phyloP scores from a whole-genome alignment of 345 rosid species.

The Psidium guajava region DNA sequence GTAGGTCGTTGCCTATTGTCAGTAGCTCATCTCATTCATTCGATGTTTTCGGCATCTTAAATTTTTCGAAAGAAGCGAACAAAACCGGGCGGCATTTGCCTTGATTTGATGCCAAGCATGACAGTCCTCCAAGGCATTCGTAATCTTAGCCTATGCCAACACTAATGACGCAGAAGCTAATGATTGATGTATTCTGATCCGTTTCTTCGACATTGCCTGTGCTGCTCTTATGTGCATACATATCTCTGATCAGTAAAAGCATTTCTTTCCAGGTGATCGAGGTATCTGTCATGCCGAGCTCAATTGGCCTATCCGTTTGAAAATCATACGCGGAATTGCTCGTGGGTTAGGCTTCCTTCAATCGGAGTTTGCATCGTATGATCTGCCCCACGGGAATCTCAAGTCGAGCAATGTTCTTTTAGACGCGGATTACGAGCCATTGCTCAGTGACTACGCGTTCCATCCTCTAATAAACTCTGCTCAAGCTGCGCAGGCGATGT shows the following conservation, averaged over 20 bases:
- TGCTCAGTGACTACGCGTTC: constrained; percentile 60
- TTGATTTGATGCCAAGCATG: background rate
- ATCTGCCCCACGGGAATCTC: constrained; percentile 81
- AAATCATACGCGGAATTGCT: constrained; percentile 48
- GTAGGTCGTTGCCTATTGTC: constrained; percentile 16
- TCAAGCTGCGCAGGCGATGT: constrained; percentile 29
- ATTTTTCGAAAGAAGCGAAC: background rate
- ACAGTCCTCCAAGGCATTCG: background rate
- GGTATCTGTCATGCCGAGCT: constrained; percentile 41
- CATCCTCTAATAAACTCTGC: constrained; percentile 27
- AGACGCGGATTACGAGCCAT: constrained; percentile 35
- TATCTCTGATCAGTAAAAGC: background rate
- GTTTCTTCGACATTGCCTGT: background rate
- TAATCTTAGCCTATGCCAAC: background rate
- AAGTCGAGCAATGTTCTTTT: constrained; percentile 80
- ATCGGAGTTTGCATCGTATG: constrained; percentile 34
- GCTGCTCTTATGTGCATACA: background rate
- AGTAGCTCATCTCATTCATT: background rate
- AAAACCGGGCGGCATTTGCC: background rate
- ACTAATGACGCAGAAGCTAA: background rate
- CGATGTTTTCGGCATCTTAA: background rate
- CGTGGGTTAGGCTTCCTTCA: constrained; percentile 58
- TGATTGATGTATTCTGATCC: background rate
- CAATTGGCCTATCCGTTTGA: constrained; percentile 54
- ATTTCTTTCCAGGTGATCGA: constrained; percentile 23